These are phyloP conservation scores for Dendrostoma leiphaemia DNA, from an alignment of 2,329 filamentous ascomycete genomes.

Conservation along the genomic window DNA sequence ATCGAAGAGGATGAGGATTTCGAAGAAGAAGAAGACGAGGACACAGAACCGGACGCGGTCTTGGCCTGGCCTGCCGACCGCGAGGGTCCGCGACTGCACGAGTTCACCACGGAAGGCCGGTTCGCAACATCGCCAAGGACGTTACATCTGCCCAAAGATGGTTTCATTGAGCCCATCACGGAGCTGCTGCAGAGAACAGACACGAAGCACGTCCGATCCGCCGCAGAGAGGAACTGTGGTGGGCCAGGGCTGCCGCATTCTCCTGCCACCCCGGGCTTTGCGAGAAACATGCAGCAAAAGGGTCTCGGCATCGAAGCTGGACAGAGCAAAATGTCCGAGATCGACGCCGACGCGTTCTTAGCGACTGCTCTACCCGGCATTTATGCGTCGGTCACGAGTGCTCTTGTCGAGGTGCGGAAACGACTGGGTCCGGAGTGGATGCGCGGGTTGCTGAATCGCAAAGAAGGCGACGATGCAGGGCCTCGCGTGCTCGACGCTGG, in stretches of 20 bases:
- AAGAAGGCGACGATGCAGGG: slow-evolving; percentile 44
- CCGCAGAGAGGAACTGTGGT: slow-evolving; percentile 74
- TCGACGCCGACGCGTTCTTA: slow-evolving; percentile 73
- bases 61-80: slow-evolving; percentile 22
- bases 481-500: slow-evolving; percentile 73
- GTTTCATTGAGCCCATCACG: slow-evolving; percentile 68
- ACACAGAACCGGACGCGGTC: slow-evolving; percentile 30
- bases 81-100: slow-evolving; percentile 61
- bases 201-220: slow-evolving; percentile 70
- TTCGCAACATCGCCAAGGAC: slow-evolving; percentile 74
- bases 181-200: slow-evolving; percentile 66
- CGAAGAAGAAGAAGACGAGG: slow-evolving; percentile 31
- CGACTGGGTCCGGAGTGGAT: slow-evolving; percentile 72
- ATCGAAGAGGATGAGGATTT: slow-evolving; percentile 35
- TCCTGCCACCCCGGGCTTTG: slow-evolving; percentile 63
- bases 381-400: slow-evolving; percentile 66
- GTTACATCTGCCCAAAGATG: slow-evolving; percentile 68
- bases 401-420: slow-evolving; percentile 71
- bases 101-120: slow-evolving; percentile 70
- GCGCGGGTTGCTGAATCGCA: slow-evolving; percentile 57
- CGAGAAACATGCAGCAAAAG: slow-evolving; percentile 58
- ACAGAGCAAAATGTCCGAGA: slow-evolving; percentile 67
- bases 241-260: slow-evolving; percentile 75
- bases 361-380: slow-evolving; percentile 67
- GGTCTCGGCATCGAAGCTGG: slow-evolving; percentile 63